Evolutionary conservation across 129 eudicot genomes (phyloP).

Genomic region (Artemisia argyi): DNA sequence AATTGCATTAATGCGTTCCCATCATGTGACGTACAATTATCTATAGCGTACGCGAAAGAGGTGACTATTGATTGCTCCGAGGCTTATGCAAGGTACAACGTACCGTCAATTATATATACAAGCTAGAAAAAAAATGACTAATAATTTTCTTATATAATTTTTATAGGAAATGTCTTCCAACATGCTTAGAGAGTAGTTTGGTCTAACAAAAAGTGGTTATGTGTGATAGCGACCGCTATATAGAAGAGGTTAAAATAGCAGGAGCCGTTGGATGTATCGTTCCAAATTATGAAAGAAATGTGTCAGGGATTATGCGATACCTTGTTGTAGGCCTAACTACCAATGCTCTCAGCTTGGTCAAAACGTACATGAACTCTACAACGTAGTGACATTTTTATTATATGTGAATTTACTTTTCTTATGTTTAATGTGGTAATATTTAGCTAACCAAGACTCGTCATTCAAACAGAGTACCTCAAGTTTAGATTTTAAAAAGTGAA

Average conservation of each 20-base stretch:
- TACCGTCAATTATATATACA: background rate
- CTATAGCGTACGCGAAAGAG: background rate
- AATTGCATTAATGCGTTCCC: background rate
- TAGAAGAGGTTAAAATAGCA: background rate
- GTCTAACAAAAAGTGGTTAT: constrained; percentile 1
- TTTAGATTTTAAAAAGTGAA: constrained; percentile 21
- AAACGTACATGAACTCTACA: constrained; percentile 11
- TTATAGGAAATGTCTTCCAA: background rate
- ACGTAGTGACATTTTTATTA: background rate
- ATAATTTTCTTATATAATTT: background rate
- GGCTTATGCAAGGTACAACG: background rate
- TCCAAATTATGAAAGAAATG: background rate
- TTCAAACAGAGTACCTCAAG: constrained; percentile 26
- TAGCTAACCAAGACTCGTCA: background rate
- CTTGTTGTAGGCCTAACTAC: background rate
- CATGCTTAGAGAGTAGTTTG: background rate
- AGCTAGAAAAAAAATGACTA: background rate
- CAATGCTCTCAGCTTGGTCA: background rate
- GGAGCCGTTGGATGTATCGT: constrained; percentile 11
- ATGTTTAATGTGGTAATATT: background rate
- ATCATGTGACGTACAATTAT: background rate
- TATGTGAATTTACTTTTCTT: background rate
- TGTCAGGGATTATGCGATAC: background rate
- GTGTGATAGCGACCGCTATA: background rate
- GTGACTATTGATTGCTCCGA: background rate